Evolutionary conservation across 805 yeast species (phyloP), one percentile per base, ranked within the genome.

Genomic region (Hanseniaspora singularis): DNA sequence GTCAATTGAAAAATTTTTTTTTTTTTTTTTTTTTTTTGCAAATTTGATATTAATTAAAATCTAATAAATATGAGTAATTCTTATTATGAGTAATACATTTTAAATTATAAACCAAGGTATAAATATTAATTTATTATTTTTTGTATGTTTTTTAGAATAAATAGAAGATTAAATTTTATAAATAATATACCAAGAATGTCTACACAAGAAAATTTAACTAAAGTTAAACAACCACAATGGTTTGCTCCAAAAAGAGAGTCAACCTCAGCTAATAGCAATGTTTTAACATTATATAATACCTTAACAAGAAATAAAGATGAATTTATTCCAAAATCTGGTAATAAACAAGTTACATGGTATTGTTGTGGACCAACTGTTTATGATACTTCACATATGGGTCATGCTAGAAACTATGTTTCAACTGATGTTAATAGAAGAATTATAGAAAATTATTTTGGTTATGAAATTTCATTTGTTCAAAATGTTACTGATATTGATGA

Each of bases 401-500:
- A 92, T 63, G 98, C 98, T 12, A 73, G 98, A 64, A 92, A 92
- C 65, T 92, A 92, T 58, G 97, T 92, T 41, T 77, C 95, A 9
- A 84, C 83, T 45, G 98, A 92, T 63, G 86, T 92, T 60, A 83
- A 87, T 61, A 77, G 98, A 62, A 74, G 98, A 55, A 74, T 92
- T 42, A 61, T 92, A 53, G 86, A 81, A 62, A 85, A 89, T 63
- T 89, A 86, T 64, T 92, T 92, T 64, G 94, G 95, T 18, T 92
- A 85, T 65, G 78, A 85, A 54, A 75, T 92, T 37, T 72, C 71
- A 40, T 92, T 88, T 64, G 87, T 92, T 38, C 98, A 92, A 67
- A 92, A 92, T 60, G 96, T 92, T 50, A 92, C 98, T n/a, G 98
- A 92, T 63, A 87, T 92, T 51, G 98, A 92, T 63, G 98, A 92